Base-by-base conservation (phyloP, 169 alveolate species). In the Condylostoma magnum region DNA sequence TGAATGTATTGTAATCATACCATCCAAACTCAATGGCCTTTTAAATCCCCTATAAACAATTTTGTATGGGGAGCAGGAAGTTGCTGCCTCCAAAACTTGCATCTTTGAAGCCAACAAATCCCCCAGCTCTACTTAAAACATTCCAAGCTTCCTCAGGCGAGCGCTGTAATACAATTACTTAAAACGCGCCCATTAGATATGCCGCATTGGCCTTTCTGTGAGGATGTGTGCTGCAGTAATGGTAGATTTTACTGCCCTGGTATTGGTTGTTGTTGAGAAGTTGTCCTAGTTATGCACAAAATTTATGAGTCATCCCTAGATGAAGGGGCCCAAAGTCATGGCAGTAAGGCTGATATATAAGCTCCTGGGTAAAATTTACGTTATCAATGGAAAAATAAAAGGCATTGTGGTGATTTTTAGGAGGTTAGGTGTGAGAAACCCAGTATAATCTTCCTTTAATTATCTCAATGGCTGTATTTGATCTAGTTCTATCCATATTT, bases 301-400 rank as follows among this genome's bases (percentile, higher is more conserved):
- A 95, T 78, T 86, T 88, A 66, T 90, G 91, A 0, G 93, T 89
- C 63, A 80, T 79, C n/a, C 95, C 93, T 46, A 96, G 82, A 70
- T 88, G 90, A 31, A 93, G 83, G 4, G 99, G 99, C 1, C 99
- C 99, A 60, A 96, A 96, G 66, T 96, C 99, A 22, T 87, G 88
- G 69, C 82, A 86, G 72, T 95, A 96, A 5, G 98, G 96, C 66
- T 93, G 97, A 72, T 96, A 96, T 22, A 84, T 83, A 33, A 95
- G 79, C 34, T 91, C 96, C 60, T 25, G 31, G 50, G 75, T 25
- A 41, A 41, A 41, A 41, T 8, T 41, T 41, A 41, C 48, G 15
- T 41, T 41, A 41, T 41, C 48, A 41, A 41, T 41, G 48, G 8
- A 10, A 41, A 41, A 41, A 41, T 41, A 41, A 41, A 47, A 84